phyloP scores from a whole-genome alignment of 2,329 filamentous ascomycete genomes.

The Calonectria pseudoreteaudii region DNA sequence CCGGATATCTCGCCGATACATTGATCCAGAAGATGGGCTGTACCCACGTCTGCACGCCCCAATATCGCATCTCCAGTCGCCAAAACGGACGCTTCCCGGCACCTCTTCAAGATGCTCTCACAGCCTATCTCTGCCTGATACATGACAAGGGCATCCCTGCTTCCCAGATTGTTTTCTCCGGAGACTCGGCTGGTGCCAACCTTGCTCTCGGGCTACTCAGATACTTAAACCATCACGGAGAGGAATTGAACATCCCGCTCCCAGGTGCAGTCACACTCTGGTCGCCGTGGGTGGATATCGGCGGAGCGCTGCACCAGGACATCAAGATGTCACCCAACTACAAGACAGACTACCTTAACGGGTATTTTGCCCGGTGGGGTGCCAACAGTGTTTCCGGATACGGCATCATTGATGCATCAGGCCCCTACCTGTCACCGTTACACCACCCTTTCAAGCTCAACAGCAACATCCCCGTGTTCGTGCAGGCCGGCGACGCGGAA shows the following conservation, averaged over 20 bases:
- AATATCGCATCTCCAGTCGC: conserved; percentile 35
- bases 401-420: conserved; percentile 24
- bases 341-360: conserved; percentile 37
- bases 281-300: conserved; percentile 37
- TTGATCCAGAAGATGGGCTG: conserved; percentile 32
- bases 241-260: conserved; percentile 25
- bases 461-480: conserved; percentile 22
- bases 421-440: conserved; percentile 33
- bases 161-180: conserved; percentile 29
- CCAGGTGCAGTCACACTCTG: conserved; percentile 33
- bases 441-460: conserved; percentile 30
- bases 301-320: conserved; percentile 32
- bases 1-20: conserved; percentile 27
- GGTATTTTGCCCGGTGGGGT: conserved; percentile 33
- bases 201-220: conserved; percentile 30
- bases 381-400: conserved; percentile 30
- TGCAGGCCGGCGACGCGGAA: conserved; percentile 32
- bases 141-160: conserved; percentile 27
- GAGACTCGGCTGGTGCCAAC: conserved; percentile 36
- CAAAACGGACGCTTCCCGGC: conserved; percentile 32
- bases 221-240: conserved; percentile 33
- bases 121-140: conserved; percentile 27
- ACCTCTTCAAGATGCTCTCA: conserved; percentile 35
- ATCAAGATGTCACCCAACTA: conserved; percentile 30
- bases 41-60: conserved; percentile 37